Evolutionary conservation across 352 stramenopile genomes (phyloP).

Genomic region (Hyaloperonospora arabidopsidis): DNA sequence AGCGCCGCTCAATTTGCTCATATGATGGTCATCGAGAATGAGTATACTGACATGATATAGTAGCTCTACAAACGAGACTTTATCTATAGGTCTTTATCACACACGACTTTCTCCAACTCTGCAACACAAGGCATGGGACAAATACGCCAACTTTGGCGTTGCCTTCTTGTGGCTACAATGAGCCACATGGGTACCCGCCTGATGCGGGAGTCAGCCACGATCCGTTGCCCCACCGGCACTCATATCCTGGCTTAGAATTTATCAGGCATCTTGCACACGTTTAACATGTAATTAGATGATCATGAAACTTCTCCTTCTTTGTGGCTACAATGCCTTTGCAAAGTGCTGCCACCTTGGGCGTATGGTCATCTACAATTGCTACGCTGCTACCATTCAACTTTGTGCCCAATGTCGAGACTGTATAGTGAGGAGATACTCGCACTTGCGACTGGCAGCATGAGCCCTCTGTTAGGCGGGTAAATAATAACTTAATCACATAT

Average conservation of each 20-base stretch:
- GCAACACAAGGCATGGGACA: not conserved
- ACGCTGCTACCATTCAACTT: conserved; percentile 29
- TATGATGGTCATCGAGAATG: conserved; percentile 27
- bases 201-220: no score
- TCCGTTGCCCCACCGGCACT: no score
- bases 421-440: conserved; percentile 30
- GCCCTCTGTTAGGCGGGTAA: no score
- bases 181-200: no score
- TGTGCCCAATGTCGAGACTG: conserved; percentile 31
- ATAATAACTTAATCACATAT: no score
- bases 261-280: no score
- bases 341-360: conserved; percentile 31
- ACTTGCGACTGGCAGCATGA: conserved; percentile 25
- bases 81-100: conserved; percentile 42
- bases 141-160: no score
- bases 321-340: conserved; percentile 27
- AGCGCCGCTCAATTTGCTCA: conserved; percentile 15
- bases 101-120: conserved; percentile 10
- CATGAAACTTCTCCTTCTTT: no score
- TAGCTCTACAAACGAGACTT: conserved; percentile 35
- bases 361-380: conserved; percentile 36
- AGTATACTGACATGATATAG: conserved; percentile 36
- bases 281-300: no score
- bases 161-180: no score
- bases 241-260: no score